Evolutionary conservation across 768 basidiomycete species (phyloP).

Genomic region (Agaricus blazei): DNA sequence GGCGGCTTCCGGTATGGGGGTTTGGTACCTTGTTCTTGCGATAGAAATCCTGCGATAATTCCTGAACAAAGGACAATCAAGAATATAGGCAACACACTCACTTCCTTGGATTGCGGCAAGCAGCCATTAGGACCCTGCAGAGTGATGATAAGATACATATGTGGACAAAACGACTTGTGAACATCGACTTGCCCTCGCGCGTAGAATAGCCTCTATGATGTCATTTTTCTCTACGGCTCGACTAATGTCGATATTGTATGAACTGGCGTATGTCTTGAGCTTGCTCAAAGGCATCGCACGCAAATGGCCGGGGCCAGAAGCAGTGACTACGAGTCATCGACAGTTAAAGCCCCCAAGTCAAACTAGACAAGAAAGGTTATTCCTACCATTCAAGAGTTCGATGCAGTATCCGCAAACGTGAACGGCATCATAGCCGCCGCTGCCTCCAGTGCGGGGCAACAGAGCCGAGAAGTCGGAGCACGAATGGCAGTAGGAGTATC

Average conservation of each 20-base stretch:
- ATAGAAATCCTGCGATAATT: conserved; percentile 44
- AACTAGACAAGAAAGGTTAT: not conserved
- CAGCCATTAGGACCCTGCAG: conserved; percentile 57
- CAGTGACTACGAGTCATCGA: conserved; percentile 51
- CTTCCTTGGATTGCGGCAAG: conserved; percentile 55
- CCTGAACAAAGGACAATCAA: not conserved
- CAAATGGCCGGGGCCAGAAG: conserved; percentile 53
- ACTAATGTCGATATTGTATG: conserved; percentile 61
- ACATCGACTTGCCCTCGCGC: conserved; percentile 39
- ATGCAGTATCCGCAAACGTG: conserved; percentile 73
- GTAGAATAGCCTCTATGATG: conserved; percentile 60
- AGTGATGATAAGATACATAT: not conserved
- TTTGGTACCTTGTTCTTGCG: conserved; percentile 59
- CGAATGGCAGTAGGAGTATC: conserved; percentile 65
- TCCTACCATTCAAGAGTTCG: conserved; percentile 60
- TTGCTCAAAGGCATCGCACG: conserved; percentile 51
- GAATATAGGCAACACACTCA: conserved; percentile 18
- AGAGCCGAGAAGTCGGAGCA: conserved; percentile 77
- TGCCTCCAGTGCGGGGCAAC: conserved; percentile 55
- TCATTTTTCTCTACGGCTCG: conserved; percentile 76
- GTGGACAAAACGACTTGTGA: not conserved
- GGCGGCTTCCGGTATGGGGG: conserved; percentile 23
- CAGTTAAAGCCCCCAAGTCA: conserved; percentile 3
- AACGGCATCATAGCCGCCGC: conserved; percentile 58
- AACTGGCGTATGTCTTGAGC: conserved; percentile 63